Percentiles rank a stretch among this genome's conserved stretches.
These are phyloP conservation scores for Ogataea wickerhamii DNA, from an alignment of 805 yeast species.

Conservation along the genomic window DNA sequence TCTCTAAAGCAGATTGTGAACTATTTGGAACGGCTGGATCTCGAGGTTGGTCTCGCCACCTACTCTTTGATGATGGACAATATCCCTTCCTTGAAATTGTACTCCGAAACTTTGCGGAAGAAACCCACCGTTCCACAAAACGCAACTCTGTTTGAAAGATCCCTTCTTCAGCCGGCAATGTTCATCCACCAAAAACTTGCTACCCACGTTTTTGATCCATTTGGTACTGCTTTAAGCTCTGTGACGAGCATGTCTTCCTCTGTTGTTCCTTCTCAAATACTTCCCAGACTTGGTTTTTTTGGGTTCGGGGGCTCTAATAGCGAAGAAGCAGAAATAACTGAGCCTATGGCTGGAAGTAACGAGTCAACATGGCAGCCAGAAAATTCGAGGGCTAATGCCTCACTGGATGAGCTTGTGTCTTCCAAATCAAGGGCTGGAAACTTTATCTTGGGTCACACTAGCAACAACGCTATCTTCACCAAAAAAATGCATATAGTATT, in stretches of 20 bases:
- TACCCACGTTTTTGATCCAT: conserved; percentile 29
- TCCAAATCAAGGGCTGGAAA: conserved; percentile 20
- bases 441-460: conserved; percentile 24
- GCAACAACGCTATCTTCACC: conserved; percentile 15
- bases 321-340: conserved; percentile 1
- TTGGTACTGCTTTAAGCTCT: conserved; percentile 23
- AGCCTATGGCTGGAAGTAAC: neutral
- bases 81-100: conserved; percentile 24
- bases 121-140: conserved; percentile 13
- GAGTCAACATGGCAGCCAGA: neutral
- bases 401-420: conserved; percentile 7
- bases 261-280: conserved; percentile 11
- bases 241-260: conserved; percentile 23
- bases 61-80: conserved; percentile 24
- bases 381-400: neutral
- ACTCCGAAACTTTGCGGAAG: conserved; percentile 17
- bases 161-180: conserved; percentile 28
- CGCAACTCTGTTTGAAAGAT: conserved; percentile 27
- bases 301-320: conserved; percentile 8
- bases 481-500: conserved; percentile 14
- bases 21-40: conserved; percentile 26
- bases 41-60: conserved; percentile 26
- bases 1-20: conserved; percentile 21
- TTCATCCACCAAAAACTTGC: conserved; percentile 28
- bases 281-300: conserved; percentile 13